Conservation (phyloP, 306 rosid genomes). For the Crotalaria pallida region DNA sequence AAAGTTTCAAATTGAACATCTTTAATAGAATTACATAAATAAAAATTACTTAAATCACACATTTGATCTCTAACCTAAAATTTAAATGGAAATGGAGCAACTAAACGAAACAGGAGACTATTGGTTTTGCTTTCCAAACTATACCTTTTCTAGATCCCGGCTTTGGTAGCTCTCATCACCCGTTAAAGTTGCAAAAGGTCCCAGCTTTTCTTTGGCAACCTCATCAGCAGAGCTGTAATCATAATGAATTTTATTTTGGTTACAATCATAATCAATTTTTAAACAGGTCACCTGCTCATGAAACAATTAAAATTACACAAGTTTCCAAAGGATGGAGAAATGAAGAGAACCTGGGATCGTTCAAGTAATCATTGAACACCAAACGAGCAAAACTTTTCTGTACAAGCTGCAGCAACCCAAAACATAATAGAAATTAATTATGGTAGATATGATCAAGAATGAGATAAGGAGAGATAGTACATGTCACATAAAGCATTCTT, state of each 20-base stretch:
- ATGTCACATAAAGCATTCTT: background rate
- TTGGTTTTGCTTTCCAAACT: background rate
- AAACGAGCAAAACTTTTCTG: conserved; percentile 90
- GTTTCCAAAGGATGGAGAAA: conserved; percentile 3
- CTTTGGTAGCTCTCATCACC: conserved; percentile 71
- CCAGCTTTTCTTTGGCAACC: conserved; percentile 59
- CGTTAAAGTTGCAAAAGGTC: conserved; percentile 52
- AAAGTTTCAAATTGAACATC: background rate
- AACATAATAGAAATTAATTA: background rate
- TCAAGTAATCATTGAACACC: conserved; percentile 59
- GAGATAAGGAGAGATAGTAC: background rate
- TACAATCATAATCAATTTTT: conserved; percentile 19
- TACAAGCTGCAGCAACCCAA: conserved; percentile 59
- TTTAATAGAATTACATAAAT: background rate
- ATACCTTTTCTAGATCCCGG: conserved; percentile 78
- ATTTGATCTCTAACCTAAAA: background rate
- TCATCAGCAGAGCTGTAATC: conserved; percentile 55
- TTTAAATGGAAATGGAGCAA: background rate
- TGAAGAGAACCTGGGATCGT: conserved; percentile 55
- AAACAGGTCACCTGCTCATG: background rate
- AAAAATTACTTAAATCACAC: background rate
- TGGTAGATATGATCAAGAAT: background rate
- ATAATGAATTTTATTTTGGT: conserved; percentile 12
- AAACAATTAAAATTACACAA: background rate
- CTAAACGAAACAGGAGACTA: background rate